Evolutionary conservation across 768 basidiomycete genomes (phyloP).

Genomic region (Lepiota venenata): DNA sequence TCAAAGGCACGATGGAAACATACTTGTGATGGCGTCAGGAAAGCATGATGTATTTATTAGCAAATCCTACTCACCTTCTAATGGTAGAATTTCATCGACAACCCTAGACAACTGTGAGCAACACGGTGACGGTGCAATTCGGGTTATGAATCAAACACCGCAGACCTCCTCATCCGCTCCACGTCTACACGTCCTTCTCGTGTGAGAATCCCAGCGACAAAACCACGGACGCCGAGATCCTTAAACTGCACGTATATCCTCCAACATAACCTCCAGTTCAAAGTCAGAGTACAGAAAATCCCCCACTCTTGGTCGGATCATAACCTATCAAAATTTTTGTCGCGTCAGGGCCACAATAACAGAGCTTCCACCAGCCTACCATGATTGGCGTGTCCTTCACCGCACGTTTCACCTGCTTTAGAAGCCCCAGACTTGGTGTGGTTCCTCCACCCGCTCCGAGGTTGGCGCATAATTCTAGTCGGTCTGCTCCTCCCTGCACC

Average conservation of each 20-base stretch:
- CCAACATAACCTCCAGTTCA: conserved; percentile 71
- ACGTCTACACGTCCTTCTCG: conserved; percentile 58
- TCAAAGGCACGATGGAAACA: conserved; percentile 83
- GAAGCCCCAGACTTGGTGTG: conserved; percentile 76
- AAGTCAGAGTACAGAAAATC: conserved; percentile 71
- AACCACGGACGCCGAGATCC: conserved; percentile 51
- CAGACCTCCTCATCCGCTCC: conserved; percentile 51
- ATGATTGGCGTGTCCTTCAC: conserved; percentile 58
- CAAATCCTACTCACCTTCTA: conserved; percentile 48
- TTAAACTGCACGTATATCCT: conserved; percentile 68
- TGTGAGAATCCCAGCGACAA: conserved; percentile 66
- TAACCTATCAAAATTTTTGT: conserved; percentile 42
- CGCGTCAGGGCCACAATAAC: not conserved
- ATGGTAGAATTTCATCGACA: conserved; percentile 51
- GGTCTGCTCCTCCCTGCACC: conserved; percentile 64
- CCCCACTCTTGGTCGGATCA: conserved; percentile 78
- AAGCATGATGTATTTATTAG: not conserved
- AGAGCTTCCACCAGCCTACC: conserved; percentile 36
- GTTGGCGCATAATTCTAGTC: conserved; percentile 75
- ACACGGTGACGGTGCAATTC: too few relatives aligned
- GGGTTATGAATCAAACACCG: conserved; percentile 2
- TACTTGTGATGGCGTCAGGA: conserved; percentile 35
- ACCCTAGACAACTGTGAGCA: conserved; percentile 35
- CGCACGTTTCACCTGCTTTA: conserved; percentile 50
- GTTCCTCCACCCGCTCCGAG: conserved; percentile 75